A percentile compares a stretch with the other conserved stretches of the same genome.
Conservation (phyloP, 2,329 filamentous ascomycete species). For the Daldinia sp. region DNA sequence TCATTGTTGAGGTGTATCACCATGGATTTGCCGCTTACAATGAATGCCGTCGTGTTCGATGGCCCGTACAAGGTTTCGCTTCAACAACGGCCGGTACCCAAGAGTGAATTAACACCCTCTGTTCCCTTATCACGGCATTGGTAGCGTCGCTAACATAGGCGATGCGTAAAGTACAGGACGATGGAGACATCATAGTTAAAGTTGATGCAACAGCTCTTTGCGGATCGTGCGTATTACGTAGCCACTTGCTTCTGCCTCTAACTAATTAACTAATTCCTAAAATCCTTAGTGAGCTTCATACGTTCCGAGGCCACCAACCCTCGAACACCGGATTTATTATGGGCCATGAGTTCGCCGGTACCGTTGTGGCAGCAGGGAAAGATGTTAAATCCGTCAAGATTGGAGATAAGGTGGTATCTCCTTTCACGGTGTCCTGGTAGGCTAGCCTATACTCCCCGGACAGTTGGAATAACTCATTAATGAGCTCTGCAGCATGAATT, state of each 20-base stretch:
- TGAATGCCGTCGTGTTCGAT: conserved; percentile 92
- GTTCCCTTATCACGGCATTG: conserved; percentile 9
- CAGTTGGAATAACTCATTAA: conserved; percentile 11
- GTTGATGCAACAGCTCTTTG: conserved; percentile 87
- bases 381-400: conserved; percentile 75
- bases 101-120: conserved; percentile 57
- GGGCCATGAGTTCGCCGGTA: conserved; percentile 91
- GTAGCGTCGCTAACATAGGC: conserved; percentile 35
- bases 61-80: conserved; percentile 80
- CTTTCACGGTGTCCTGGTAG: conserved; percentile 86
- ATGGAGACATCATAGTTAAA: conserved; percentile 83
- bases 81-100: conserved; percentile 83
- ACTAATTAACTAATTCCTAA: conserved; percentile 5
- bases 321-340: conserved; percentile 73
- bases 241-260: conserved; percentile 3
- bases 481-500: conserved; percentile 67
- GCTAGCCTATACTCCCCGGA: conserved; percentile 22
- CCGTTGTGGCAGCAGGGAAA: conserved; percentile 74
- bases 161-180: conserved; percentile 68
- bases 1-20: conserved; percentile 16
- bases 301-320: conserved; percentile 84
- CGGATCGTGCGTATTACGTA: conserved; percentile 74
- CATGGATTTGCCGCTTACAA: conserved; percentile 63
- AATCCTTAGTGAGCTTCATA: conserved; percentile 78
- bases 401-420: conserved; percentile 83